These are phyloP conservation scores for Avena atlantica DNA, from an alignment of 176 grass and related monocot genomes.

Conservation along the genomic window DNA sequence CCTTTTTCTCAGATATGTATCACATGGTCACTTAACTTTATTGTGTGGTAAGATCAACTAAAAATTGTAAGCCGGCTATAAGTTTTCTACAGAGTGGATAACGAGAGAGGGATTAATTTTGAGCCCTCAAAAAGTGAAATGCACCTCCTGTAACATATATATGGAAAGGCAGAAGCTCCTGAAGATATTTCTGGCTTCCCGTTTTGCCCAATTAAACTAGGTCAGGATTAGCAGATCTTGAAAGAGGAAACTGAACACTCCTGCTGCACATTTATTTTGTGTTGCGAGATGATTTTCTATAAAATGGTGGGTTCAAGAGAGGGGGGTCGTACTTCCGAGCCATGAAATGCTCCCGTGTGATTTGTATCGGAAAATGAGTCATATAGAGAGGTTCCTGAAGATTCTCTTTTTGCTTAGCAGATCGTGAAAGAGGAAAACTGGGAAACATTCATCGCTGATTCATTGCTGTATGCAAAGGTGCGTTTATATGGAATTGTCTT, in stretches of 20 bases:
- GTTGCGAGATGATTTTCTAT: neutral
- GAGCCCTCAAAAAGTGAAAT: neutral
- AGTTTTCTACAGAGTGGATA: slow-evolving; percentile 22
- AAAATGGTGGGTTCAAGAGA: neutral
- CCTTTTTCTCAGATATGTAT: neutral
- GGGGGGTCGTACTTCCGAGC: neutral
- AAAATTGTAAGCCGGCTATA: neutral
- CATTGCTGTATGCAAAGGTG: slow-evolving; percentile 85
- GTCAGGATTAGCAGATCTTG: neutral
- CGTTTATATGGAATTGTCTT: neutral
- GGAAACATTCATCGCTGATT: slow-evolving; percentile 78
- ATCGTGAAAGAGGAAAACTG: slow-evolving; percentile 88
- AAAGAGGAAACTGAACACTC: neutral
- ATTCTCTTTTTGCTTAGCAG: slow-evolving; percentile 48
- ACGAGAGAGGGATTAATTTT: neutral
- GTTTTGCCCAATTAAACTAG: neutral
- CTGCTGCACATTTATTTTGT: neutral
- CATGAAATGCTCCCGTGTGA: neutral
- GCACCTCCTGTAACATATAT: neutral
- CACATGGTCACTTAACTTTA: neutral
- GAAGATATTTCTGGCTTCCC: neutral
- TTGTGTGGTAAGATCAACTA: neutral
- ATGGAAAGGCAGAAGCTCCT: neutral
- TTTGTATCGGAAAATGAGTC: slow-evolving; percentile 1
- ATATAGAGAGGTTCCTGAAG: slow-evolving; percentile 7